Evolutionary conservation across 345 rosid genomes (phyloP).

Genomic region (Euphorbia tirucalli): DNA sequence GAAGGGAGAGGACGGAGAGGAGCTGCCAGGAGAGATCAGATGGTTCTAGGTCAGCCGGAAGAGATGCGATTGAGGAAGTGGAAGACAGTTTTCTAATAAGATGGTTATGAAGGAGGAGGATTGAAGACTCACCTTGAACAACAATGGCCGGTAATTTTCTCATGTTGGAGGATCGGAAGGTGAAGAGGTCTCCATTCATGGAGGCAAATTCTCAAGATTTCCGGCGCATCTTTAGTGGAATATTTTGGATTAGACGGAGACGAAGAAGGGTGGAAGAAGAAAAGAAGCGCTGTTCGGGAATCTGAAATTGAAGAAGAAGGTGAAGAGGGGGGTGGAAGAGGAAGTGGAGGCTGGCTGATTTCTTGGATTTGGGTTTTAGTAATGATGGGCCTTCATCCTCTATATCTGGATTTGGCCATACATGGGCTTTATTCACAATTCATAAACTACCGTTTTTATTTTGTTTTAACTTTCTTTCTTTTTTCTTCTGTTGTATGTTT

Average conservation of each 20-base stretch:
- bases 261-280: background rate
- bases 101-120: slow-evolving; percentile 21
- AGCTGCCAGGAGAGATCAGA: slow-evolving; percentile 38
- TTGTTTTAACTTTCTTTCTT: too few relatives aligned
- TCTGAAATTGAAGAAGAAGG: background rate
- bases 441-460: too few relatives aligned
- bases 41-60: slow-evolving; percentile 23
- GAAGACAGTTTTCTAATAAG: slow-evolving; percentile 10
- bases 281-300: background rate
- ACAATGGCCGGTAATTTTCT: slow-evolving; percentile 25
- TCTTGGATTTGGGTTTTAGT: background rate
- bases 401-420: too few relatives aligned
- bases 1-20: slow-evolving; percentile 46
- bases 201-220: background rate
- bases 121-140: slow-evolving; percentile 20
- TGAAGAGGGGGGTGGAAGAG: background rate
- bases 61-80: slow-evolving; percentile 14
- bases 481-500: too few relatives aligned
- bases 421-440: too few relatives aligned
- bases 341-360: background rate
- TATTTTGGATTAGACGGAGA: background rate
- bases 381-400: background rate
- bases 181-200: slow-evolving; percentile 17
- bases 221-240: background rate
- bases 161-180: slow-evolving; percentile 19